Conservation (phyloP, 108 stramenopile species). For the Discostella stelligeroides region DNA sequence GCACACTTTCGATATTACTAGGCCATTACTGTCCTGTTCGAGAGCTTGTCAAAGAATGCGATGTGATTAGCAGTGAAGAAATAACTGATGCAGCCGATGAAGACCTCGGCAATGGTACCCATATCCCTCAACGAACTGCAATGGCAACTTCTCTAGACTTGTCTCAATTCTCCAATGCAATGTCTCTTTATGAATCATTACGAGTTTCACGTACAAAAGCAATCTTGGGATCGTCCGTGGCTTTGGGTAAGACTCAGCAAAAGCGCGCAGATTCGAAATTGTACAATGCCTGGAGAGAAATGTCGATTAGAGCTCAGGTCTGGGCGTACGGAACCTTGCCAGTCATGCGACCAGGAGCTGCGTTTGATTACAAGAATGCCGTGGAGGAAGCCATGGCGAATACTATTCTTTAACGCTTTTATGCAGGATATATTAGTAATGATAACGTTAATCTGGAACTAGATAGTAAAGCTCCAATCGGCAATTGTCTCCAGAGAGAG, state of each 20-base stretch:
- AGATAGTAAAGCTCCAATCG: too few relatives aligned
- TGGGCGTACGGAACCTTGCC: constrained; percentile 66
- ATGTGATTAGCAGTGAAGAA: too few relatives aligned
- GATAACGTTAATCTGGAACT: too few relatives aligned
- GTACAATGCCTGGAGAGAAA: constrained; percentile 62
- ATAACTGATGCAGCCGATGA: too few relatives aligned
- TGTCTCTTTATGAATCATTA: constrained; percentile 54
- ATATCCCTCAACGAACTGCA: too few relatives aligned
- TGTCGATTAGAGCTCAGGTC: constrained; percentile 58
- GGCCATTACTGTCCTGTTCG: constrained; percentile 40
- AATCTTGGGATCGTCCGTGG: constrained; percentile 46
- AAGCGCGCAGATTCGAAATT: constrained; percentile 54
- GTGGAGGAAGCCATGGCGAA: constrained; percentile 54
- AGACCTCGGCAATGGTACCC: too few relatives aligned
- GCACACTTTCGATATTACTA: constrained; percentile 52
- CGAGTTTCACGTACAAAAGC: constrained; percentile 53
- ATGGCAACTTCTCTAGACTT: constrained; percentile 12
- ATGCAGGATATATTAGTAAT: too few relatives aligned
- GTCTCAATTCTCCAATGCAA: constrained; percentile 41
- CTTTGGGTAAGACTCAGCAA: constrained; percentile 61
- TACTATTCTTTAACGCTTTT: too few relatives aligned
- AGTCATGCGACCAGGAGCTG: constrained; percentile 55
- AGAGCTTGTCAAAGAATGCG: not conserved
- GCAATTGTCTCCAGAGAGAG: too few relatives aligned
- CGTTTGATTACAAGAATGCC: constrained; percentile 55